Conservation (phyloP, 257 asterid genomes). For the Primulina eburnea region DNA sequence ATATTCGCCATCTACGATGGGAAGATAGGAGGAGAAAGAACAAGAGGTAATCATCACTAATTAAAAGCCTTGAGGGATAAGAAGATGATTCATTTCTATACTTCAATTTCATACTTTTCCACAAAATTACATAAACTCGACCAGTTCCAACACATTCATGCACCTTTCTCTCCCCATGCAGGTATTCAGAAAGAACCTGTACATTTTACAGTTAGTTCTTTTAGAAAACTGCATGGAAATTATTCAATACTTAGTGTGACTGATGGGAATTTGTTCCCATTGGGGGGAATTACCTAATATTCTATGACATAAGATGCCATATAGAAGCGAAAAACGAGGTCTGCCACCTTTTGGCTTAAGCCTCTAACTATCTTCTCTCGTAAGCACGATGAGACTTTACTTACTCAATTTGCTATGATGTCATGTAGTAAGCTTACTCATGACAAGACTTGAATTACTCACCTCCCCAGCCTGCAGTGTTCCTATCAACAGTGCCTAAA, state of each 20-base stretch:
- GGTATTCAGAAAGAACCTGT: conserved; percentile 63
- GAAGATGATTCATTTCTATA: conserved; percentile 21
- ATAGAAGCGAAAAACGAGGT: conserved; percentile 11
- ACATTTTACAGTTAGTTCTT: conserved; percentile 56
- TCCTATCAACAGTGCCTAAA: conserved; percentile 23
- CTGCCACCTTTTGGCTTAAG: conserved; percentile 47
- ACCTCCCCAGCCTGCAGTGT: conserved; percentile 29
- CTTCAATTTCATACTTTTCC: conserved; percentile 11
- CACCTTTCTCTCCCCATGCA: conserved; percentile 32
- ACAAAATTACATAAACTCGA: conserved; percentile 19
- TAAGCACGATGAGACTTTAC: conserved; percentile 23
- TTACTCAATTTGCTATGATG: background rate
- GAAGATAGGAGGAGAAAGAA: background rate
- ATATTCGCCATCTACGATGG: no score
- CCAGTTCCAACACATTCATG: conserved; percentile 8
- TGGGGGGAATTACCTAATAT: conserved; percentile 26
- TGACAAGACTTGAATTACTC: conserved; percentile 24
- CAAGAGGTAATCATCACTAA: background rate
- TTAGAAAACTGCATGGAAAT: conserved; percentile 56
- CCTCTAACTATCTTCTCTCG: conserved; percentile 34
- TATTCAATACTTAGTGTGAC: conserved; percentile 17
- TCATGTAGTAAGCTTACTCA: conserved; percentile 9
- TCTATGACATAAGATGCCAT: conserved; percentile 23
- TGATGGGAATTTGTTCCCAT: conserved; percentile 41
- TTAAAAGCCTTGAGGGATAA: background rate